These are phyloP conservation scores for Russula emetica DNA, from an alignment of 768 basidiomycete species.

Conservation along the genomic window DNA sequence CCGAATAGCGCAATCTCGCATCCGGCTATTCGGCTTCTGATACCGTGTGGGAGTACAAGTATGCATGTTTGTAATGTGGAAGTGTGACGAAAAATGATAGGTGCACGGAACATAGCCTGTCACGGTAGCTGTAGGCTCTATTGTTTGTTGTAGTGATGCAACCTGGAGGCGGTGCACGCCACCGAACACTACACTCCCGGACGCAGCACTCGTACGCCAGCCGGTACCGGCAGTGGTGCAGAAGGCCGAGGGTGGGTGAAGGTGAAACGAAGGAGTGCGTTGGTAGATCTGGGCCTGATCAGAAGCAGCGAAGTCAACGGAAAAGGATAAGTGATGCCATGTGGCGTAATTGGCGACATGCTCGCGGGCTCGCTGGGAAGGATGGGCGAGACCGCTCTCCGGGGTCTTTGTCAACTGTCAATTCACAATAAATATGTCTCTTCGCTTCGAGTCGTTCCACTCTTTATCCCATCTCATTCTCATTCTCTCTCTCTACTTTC, in stretches of 20 bases:
- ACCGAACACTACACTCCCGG: slow-evolving; percentile 20
- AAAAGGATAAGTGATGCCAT: not conserved
- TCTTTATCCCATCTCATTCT: slow-evolving; percentile 18
- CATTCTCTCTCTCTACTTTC: slow-evolving; percentile 5
- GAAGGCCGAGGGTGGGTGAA: slow-evolving; percentile 1
- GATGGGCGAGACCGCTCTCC: slow-evolving; percentile 3
- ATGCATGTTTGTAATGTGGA: too few species aligned
- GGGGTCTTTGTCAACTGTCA: slow-evolving; percentile 23
- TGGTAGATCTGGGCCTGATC: not conserved
- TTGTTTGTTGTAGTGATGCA: too few species aligned
- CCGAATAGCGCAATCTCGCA: slow-evolving; percentile 17
- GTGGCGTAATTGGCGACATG: slow-evolving; percentile 21
- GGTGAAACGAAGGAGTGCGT: too few species aligned
- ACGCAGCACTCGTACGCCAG: too few species aligned
- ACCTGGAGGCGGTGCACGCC: not conserved
- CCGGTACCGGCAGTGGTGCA: slow-evolving; percentile 6
- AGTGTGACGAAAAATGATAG: not conserved
- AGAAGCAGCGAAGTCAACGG: slow-evolving; percentile 8
- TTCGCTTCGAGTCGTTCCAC: too few species aligned
- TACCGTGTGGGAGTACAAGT: too few species aligned
- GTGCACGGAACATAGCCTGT: not conserved
- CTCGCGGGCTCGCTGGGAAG: too few species aligned
- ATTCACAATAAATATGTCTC: slow-evolving; percentile 23
- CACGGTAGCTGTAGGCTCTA: too few species aligned
- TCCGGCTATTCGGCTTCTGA: slow-evolving; percentile 16